Conservation (phyloP, 257 asterid species). For the Oldenlandia corymbosa region DNA sequence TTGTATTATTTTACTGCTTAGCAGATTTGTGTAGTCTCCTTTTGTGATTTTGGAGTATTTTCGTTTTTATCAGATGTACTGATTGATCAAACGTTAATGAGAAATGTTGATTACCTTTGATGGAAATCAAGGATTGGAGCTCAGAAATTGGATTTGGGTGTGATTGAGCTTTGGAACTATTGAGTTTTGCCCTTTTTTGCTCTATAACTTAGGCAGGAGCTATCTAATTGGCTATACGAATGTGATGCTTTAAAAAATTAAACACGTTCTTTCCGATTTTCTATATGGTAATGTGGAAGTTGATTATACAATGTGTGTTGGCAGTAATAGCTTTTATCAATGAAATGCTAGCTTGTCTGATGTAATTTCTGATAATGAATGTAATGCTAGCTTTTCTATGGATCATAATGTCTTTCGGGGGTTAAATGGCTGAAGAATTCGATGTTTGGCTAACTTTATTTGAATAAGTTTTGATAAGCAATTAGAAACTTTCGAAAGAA, state of each 20-base stretch:
- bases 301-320: neutral
- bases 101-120: no score
- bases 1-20: neutral
- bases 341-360: neutral
- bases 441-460: neutral
- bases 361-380: neutral
- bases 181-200: no score
- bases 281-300: neutral
- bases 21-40: neutral
- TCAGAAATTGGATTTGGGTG: neutral
- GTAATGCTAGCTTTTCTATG: neutral
- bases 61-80: neutral
- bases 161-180: neutral
- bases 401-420: neutral
- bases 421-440: neutral
- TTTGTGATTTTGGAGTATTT: neutral
- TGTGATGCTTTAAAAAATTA: neutral
- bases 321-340: no score
- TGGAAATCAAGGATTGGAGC: neutral
- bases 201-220: neutral
- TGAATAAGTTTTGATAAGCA: neutral
- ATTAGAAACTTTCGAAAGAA: neutral
- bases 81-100: neutral
- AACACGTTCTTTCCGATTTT: no score
- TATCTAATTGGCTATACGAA: neutral